Base-by-base conservation (phyloP, 2,329 filamentous ascomycete genomes). In the Sclerotinia trifoliorum region DNA sequence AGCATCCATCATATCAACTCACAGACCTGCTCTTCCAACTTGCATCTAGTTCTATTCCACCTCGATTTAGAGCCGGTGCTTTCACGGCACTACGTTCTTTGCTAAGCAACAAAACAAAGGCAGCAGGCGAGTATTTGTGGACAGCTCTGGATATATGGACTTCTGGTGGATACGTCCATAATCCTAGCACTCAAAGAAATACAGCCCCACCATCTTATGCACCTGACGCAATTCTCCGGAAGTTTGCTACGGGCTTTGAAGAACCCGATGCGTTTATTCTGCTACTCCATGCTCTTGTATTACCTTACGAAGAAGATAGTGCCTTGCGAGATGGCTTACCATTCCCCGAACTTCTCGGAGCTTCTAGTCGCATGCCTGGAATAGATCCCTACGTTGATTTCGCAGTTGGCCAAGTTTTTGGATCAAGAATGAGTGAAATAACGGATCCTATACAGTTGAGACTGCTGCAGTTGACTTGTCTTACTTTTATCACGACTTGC, bases 351-450 rank as follows among this genome's bases (percentile, higher is more conserved):
- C 88, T 86, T 52, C 83, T 99, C 11, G 94, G 94, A 5, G 87
- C 88, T 21, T 85, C 88, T 15, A 91, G 90, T 74, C 88, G 95
- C 65, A 88, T 89, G 80, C 88, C 93, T 19, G 95, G 96, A 2
- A 93, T 99, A 70, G 94, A 97, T 70, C 88, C 91, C 1, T 99
- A 97, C 74, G 84, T 98, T 68, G 96, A 99, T 79, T 97, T 95
- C 77, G 89, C 93, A 26, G 81, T 98, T 71, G 93, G 92, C 21
- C 86, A 90, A 67, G 87, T 96, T 21, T 91, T 96, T 74, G 87
- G 86, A 21, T 82, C 86, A 15, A 85, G 85, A 52, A 64, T 70
- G 19, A 63, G 60, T 48, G 90, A 93, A 66, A 79, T 90, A 8
- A 81, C 83, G 66, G 91, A 92, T 70, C 81, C 87, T 61, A 81